Conservation (phyloP, 805 yeast genomes). For the Saccharomycopsis olivae region DNA sequence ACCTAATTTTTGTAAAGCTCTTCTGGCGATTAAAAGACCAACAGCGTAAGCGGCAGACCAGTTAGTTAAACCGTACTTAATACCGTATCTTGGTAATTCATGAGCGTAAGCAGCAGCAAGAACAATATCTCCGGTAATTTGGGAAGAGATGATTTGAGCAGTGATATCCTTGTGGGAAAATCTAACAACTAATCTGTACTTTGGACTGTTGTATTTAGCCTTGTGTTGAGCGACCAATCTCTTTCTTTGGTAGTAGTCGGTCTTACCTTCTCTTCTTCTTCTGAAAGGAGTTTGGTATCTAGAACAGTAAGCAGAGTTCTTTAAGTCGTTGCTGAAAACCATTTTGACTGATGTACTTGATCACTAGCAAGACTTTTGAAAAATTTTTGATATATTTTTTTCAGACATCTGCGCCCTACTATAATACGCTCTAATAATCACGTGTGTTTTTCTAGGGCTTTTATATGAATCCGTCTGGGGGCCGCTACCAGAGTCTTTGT, state of each 20-base stretch:
- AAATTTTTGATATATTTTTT: no score
- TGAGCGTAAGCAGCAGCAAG: slow-evolving; percentile 98
- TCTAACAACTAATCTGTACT: slow-evolving; percentile 99
- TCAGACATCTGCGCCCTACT: no score
- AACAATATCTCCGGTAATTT: slow-evolving; percentile 93
- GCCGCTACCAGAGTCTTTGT: no score
- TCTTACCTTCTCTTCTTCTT: slow-evolving; percentile 99
- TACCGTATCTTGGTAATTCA: slow-evolving; percentile 97
- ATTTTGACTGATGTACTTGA: slow-evolving; percentile 36
- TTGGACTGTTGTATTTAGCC: slow-evolving; percentile 99
- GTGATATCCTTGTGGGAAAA: slow-evolving; percentile 99
- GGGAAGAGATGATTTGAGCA: slow-evolving; percentile 94
- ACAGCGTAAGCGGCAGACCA: slow-evolving; percentile 99
- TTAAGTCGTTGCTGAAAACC: slow-evolving; percentile 64
- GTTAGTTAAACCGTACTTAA: slow-evolving; percentile 97
- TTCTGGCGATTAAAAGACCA: slow-evolving; percentile 97
- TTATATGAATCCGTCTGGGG: no score
- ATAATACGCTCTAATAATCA: no score
- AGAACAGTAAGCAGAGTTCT: slow-evolving; percentile 93
- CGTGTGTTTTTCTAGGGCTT: no score
- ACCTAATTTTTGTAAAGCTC: slow-evolving; percentile 95
- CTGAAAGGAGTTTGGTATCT: slow-evolving; percentile 99
- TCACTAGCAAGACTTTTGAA: no score
- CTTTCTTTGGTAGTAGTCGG: slow-evolving; percentile 99
- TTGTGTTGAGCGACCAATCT: slow-evolving; percentile 99